Evolutionary conservation across 176 grass and related monocot species (phyloP).

Genomic region (Paspalum notatum): DNA sequence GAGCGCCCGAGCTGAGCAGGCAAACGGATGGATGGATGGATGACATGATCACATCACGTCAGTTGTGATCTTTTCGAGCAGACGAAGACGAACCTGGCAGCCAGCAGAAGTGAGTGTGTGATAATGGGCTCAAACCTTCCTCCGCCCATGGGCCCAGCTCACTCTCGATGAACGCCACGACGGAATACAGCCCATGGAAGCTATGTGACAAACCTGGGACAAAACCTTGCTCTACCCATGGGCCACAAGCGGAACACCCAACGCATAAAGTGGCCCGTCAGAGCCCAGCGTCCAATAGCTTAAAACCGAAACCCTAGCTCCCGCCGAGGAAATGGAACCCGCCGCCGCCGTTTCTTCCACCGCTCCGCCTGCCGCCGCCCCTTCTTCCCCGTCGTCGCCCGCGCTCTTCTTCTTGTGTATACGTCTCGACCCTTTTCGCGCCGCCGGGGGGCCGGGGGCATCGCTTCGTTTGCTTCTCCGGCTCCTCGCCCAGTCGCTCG

Average conservation of each 20-base stretch:
- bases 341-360: neutral
- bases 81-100: too few relatives aligned
- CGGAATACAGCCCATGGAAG: neutral
- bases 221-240: neutral
- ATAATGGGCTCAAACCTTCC: neutral
- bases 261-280: neutral
- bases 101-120: too few relatives aligned
- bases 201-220: too few relatives aligned
- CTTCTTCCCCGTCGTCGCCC: neutral
- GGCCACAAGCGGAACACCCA: neutral
- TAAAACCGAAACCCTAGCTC: slow-evolving; percentile 28
- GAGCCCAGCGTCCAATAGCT: neutral
- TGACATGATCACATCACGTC: neutral
- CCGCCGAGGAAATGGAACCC: neutral
- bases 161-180: neutral
- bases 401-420: neutral
- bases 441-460: rapidly evolving
- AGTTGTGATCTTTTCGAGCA: neutral
- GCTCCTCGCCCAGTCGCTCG: neutral
- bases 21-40: slow-evolving; percentile 8
- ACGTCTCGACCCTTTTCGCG: neutral
- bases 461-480: neutral
- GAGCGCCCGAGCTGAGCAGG: neutral
- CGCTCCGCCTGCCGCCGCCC: neutral
- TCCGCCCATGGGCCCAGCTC: neutral